phyloP scores from a whole-genome alignment of 768 basidiomycete species.

The Lactarius sanguifluus region DNA sequence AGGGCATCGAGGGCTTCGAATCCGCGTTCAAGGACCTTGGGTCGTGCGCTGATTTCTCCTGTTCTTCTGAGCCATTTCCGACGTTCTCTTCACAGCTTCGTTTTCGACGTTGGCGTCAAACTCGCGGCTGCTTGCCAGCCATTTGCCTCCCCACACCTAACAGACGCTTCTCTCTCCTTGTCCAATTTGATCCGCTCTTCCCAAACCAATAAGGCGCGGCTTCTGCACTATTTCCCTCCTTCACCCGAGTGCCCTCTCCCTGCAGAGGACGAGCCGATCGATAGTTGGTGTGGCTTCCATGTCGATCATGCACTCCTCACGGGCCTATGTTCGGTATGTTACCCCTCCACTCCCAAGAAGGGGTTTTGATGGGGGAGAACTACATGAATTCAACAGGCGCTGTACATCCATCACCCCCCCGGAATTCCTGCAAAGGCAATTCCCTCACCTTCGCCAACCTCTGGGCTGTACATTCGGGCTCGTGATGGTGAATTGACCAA shows the following conservation, averaged over 20 bases:
- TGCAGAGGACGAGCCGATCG: slow-evolving; percentile 62
- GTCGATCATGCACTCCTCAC: slow-evolving; percentile 90
- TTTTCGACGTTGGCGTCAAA: slow-evolving; percentile 80
- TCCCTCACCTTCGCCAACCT: slow-evolving; percentile 65
- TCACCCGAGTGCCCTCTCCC: slow-evolving; percentile 40
- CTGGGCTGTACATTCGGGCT: slow-evolving; percentile 91
- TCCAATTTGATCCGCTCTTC: slow-evolving; percentile 70
- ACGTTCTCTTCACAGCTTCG: slow-evolving; percentile 47
- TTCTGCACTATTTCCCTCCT: slow-evolving; percentile 95
- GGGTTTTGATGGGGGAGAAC: not conserved
- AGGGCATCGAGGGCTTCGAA: slow-evolving; percentile 73
- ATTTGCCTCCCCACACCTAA: slow-evolving; percentile 71
- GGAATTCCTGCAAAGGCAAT: slow-evolving; percentile 47
- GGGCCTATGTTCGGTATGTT: slow-evolving; percentile 80
- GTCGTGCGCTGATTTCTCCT: slow-evolving; percentile 40
- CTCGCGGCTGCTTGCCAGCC: slow-evolving; percentile 88
- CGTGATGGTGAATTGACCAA: slow-evolving; percentile 76
- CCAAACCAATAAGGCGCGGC: slow-evolving; percentile 85
- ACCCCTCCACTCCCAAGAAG: slow-evolving; percentile 7
- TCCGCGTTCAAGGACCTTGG: slow-evolving; percentile 86
- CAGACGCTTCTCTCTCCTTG: slow-evolving; percentile 67
- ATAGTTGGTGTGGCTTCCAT: slow-evolving; percentile 96
- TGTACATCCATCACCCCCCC: slow-evolving; percentile 65
- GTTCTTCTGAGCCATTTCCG: slow-evolving; percentile 16
- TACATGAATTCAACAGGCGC: slow-evolving; percentile 51